phyloP scores from a whole-genome alignment of 73 alveolate species.

The Tetrahymena elliotti region DNA sequence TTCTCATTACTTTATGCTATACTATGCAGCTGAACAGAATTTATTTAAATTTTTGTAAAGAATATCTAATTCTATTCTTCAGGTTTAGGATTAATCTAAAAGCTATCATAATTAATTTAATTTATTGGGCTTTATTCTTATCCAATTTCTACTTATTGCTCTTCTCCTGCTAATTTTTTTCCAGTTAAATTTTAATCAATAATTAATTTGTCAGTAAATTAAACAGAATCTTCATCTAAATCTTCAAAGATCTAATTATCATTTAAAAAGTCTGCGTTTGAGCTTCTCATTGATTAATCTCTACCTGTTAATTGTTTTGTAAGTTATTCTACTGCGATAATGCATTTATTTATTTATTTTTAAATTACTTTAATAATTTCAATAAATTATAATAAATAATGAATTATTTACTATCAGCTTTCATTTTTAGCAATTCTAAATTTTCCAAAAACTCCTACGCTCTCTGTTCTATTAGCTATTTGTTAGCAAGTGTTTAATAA shows the following conservation, averaged over 20 bases:
- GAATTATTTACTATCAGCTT: not conserved
- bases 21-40: not conserved
- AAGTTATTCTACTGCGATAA: not conserved
- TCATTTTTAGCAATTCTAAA: too few species aligned
- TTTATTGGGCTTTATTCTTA: not conserved
- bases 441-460: not conserved
- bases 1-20: not conserved
- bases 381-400: too few species aligned
- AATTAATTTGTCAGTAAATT: not conserved
- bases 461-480: not conserved
- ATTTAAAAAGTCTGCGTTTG: not conserved
- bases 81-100: not conserved
- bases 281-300: not conserved
- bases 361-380: too few species aligned
- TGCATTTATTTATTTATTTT: too few species aligned
- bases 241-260: not conserved
- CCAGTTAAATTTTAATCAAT: not conserved
- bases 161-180: too few species aligned
- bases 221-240: not conserved
- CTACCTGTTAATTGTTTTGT: not conserved
- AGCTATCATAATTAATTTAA: not conserved
- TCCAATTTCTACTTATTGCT: too few species aligned
- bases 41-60: too few species aligned
- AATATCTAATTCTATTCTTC: not conserved
- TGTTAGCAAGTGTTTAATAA: not conserved